Evolutionary conservation across 352 stramenopile genomes (phyloP), one percentile per base, ranked within the genome.

Genomic region (Phytopythium vexans): DNA sequence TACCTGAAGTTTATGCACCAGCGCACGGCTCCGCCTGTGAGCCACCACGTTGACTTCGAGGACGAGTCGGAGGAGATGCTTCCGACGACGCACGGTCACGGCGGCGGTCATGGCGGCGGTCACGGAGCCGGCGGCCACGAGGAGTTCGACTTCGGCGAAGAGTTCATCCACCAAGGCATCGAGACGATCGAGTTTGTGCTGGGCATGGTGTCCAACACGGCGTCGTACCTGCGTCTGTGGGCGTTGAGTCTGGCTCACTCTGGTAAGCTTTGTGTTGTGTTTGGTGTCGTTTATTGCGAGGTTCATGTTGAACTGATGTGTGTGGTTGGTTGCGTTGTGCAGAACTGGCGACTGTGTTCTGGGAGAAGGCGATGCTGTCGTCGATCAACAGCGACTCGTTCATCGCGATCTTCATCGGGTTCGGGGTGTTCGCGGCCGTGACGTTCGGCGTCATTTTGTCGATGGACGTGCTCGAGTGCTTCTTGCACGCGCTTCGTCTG

Each of bases 141-240:
- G 31, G 88, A 97, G 49, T 95, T 98, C 65, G 80, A 95, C 37
- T 98, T 99, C 66, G 94, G 93, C 36, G 97, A 99, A 74, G 90
- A 99, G 45, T 72, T 99, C 33, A 99, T 99, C 60, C 97, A 99
- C 79, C 96, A 99, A 66, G 95, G 80, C 33, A 99, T 99, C 72
- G 96, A 99, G 79, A 99, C 97, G 31, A 99, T 99, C 62, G 97
- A 99, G 77, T 99, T 99, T 60, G 96, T 99, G 59, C 87, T 99
- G 49, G 95, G 97, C 36, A 99, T 99, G 93, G 93, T 99, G 32
- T 99, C 96, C 49, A 99, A 99, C 85, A 99, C 97, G 27, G 97
- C 97, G 8, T 99, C 96, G 34, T 99, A 99, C 79, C 82, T 99
- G 54, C 96, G 97, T 93, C 89, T 99, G 9, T 99, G 97, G 97